Conservation (phyloP, 2,329 filamentous ascomycete genomes). For the Calonectria ilicicola region DNA sequence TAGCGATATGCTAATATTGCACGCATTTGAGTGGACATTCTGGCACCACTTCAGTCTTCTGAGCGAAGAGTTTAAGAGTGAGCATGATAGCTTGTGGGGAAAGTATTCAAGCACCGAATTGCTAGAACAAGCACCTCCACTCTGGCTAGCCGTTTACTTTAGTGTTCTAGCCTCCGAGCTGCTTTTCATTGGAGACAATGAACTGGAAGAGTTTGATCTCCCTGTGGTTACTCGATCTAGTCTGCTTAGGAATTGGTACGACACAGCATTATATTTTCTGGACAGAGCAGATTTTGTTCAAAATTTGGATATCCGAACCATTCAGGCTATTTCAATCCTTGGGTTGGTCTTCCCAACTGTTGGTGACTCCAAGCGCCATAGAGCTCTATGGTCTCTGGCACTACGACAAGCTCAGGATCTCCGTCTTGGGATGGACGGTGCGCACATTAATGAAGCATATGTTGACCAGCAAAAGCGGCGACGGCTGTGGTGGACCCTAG, state of each 20-base stretch:
- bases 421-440: neutral
- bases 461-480: neutral
- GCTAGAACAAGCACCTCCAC: neutral
- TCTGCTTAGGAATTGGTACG: slow-evolving; percentile 5
- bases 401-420: slow-evolving; percentile 2
- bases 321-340: neutral
- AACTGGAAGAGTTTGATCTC: neutral
- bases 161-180: neutral
- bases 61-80: neutral
- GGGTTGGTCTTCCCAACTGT: neutral
- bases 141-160: neutral
- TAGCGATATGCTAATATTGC: neutral
- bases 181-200: neutral
- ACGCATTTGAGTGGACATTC: slow-evolving; percentile 7
- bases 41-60: slow-evolving; percentile 5
- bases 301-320: neutral
- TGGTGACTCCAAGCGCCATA: neutral
- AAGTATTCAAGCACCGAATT: neutral
- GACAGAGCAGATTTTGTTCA: slow-evolving; percentile 1
- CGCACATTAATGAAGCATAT: neutral
- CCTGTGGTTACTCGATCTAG: neutral
- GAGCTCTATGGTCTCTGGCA: neutral
- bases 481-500: slow-evolving; percentile 7
- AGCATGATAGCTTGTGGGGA: neutral
- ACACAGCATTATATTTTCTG: neutral